Base-by-base conservation (phyloP, 2,329 filamentous ascomycete species). In the Pseudodiploospora longispora region DNA sequence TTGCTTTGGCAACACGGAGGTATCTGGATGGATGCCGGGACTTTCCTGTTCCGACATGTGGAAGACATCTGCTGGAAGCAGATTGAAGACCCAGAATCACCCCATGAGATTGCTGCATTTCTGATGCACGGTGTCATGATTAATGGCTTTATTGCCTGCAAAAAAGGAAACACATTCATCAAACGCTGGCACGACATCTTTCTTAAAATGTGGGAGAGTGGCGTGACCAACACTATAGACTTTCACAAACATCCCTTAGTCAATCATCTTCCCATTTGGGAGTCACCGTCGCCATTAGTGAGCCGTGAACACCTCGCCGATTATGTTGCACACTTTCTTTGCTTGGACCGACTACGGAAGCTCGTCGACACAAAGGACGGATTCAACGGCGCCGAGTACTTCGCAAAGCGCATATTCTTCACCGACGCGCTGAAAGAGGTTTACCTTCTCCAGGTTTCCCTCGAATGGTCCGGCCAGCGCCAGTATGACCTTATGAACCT, bases 101-200 rank as follows among this genome's bases (percentile, higher is more conserved):
- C 63, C 0, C 67, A 63, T 35, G 59, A 68, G 46, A 38, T 53
- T 7, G 38, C 40, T 3, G 44, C 43, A 0, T 40, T 49, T 5
- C 37, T 9, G 12, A 30, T 47, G 31, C 32, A 34, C 34, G 43
- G 47, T 28, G 10, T 40, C 10, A 41, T 48, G 3, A 51, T 65
- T 28, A 74, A 73, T 41, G 63, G 66, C 39, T 71, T 72, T 47
- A 60, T 73, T 9, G 66, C 66, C 2, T 54, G 62, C 2, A 62
- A 68, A 33, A 64, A 65, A 32, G 61, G 62, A 7, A 66, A 71
- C 42, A 54, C 55, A 0, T 71, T 73, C 47, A 67, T 73, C 44
- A 66, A 63, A 49, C 59, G 55, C 45, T 71, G 68, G 67, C 61
- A 68, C 44, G 58, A 64, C 9, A 56, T 63, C 10, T 68, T 63